These are phyloP conservation scores for Colletotrichum orchidophilum DNA, from an alignment of 2,329 filamentous ascomycete species.

Conservation along the genomic window DNA sequence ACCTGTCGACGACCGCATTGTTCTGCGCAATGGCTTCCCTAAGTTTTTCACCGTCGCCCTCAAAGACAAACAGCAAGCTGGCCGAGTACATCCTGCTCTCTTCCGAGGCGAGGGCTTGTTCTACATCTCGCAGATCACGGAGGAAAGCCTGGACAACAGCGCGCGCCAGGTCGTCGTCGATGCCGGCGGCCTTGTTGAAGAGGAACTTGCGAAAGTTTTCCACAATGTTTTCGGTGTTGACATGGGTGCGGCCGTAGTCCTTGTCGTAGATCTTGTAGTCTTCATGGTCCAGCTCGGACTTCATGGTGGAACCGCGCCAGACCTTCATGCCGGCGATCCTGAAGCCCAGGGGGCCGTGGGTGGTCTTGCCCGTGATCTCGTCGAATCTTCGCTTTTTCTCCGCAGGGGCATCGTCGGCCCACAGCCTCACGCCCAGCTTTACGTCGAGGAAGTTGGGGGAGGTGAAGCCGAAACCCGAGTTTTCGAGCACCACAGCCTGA, in stretches of 20 bases:
- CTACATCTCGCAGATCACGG: slow-evolving; percentile 61
- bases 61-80: slow-evolving; percentile 70
- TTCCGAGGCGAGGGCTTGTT: slow-evolving; percentile 61
- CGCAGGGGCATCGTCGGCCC: slow-evolving; percentile 76
- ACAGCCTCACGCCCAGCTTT: slow-evolving; percentile 87
- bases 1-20: slow-evolving; percentile 61
- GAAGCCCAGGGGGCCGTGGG: slow-evolving; percentile 68
- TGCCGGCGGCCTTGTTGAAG: slow-evolving; percentile 66
- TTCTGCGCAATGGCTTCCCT: slow-evolving; percentile 63
- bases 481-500: slow-evolving; percentile 84
- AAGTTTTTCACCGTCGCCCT: slow-evolving; percentile 68
- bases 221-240: slow-evolving; percentile 63
- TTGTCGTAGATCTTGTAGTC: slow-evolving; percentile 70
- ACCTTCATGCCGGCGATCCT: slow-evolving; percentile 73
- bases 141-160: slow-evolving; percentile 64
- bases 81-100: slow-evolving; percentile 73
- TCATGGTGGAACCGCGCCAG: slow-evolving; percentile 64
- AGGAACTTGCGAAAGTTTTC: slow-evolving; percentile 66
- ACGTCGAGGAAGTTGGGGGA: slow-evolving; percentile 91
- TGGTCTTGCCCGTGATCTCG: slow-evolving; percentile 66
- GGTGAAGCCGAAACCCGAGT: slow-evolving; percentile 82
- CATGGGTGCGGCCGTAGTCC: slow-evolving; percentile 64
- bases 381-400: slow-evolving; percentile 70
- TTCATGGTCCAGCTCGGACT: slow-evolving; percentile 60
- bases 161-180: slow-evolving; percentile 66